Conservation (phyloP, 805 yeast genomes). For the Saturnispora serradocipensis region DNA sequence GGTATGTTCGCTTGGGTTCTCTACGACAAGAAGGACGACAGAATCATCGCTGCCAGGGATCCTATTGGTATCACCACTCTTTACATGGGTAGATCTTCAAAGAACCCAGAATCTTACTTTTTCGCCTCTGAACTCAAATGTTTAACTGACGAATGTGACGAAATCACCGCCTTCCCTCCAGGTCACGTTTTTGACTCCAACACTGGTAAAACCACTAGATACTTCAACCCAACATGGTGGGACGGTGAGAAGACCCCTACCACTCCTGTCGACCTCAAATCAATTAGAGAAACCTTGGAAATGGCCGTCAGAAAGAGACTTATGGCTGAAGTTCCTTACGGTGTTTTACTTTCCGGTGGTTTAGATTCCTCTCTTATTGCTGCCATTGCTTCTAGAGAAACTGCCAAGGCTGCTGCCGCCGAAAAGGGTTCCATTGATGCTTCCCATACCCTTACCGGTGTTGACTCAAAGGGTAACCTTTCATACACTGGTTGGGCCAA, state of each 20-base stretch:
- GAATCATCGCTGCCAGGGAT: slow-evolving; percentile 95
- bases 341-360: slow-evolving; percentile 96
- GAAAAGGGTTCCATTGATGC: slow-evolving; percentile 41
- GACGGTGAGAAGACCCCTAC: slow-evolving; percentile 70
- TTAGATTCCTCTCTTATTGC: slow-evolving; percentile 95
- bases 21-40: slow-evolving; percentile 74
- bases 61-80: slow-evolving; percentile 96
- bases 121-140: slow-evolving; percentile 95
- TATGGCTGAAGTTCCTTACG: slow-evolving; percentile 99
- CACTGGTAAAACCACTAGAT: slow-evolving; percentile 78
- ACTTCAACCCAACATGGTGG: slow-evolving; percentile 93
- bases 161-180: slow-evolving; percentile 91
- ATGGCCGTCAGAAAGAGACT: slow-evolving; percentile 96
- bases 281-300: slow-evolving; percentile 75
- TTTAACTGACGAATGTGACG: slow-evolving; percentile 89
- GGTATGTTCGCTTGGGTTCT: slow-evolving; percentile 98
- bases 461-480: slow-evolving; percentile 80
- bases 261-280: slow-evolving; percentile 60
- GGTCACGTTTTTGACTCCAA: slow-evolving; percentile 94
- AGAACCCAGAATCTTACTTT: slow-evolving; percentile 66
- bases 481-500: slow-evolving; percentile 67
- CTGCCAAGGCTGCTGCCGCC: slow-evolving; percentile 62
- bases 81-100: slow-evolving; percentile 80
- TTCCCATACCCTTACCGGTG: slow-evolving; percentile 70
- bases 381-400: slow-evolving; percentile 93